Conservation (phyloP, 2,329 filamentous ascomycete genomes). For the Herpomyces periplanetae region DNA sequence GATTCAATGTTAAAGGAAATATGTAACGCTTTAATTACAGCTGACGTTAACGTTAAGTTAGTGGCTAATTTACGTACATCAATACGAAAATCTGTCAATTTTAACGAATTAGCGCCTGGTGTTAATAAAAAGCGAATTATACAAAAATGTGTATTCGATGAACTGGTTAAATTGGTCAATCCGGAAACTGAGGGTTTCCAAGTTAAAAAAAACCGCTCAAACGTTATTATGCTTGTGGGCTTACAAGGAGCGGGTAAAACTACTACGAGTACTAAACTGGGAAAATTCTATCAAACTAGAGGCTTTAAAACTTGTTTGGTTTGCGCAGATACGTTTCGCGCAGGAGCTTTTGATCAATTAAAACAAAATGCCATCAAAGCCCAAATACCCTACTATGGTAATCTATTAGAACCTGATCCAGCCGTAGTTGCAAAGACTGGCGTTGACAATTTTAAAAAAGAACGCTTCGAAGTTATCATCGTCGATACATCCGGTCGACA, state of each 20-base stretch:
- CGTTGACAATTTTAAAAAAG: constrained; percentile 96
- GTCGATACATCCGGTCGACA: constrained; percentile 88
- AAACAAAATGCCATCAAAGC: constrained; percentile 97
- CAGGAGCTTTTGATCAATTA: constrained; percentile 85
- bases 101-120: constrained; percentile 55
- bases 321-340: constrained; percentile 91
- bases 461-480: constrained; percentile 89
- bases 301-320: constrained; percentile 78
- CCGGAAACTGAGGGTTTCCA: constrained; percentile 84
- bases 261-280: constrained; percentile 86
- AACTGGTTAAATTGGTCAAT: constrained; percentile 75
- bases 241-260: constrained; percentile 92
- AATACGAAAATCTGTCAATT: constrained; percentile 63
- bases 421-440: constrained; percentile 73
- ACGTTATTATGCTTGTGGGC: constrained; percentile 98
- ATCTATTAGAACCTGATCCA: constrained; percentile 76
- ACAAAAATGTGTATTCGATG: constrained; percentile 83
- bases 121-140: constrained; percentile 97
- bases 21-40: constrained; percentile 67
- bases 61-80: constrained; percentile 69
- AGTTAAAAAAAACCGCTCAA: constrained; percentile 74
- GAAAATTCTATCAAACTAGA: constrained; percentile 63
- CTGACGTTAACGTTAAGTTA: constrained; percentile 83
- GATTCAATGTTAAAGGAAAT: constrained; percentile 97
- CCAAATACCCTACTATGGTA: constrained; percentile 94